Evolutionary conservation across 2,329 filamentous ascomycete species (phyloP).

Genomic region (Mycosphaerella arachidis): DNA sequence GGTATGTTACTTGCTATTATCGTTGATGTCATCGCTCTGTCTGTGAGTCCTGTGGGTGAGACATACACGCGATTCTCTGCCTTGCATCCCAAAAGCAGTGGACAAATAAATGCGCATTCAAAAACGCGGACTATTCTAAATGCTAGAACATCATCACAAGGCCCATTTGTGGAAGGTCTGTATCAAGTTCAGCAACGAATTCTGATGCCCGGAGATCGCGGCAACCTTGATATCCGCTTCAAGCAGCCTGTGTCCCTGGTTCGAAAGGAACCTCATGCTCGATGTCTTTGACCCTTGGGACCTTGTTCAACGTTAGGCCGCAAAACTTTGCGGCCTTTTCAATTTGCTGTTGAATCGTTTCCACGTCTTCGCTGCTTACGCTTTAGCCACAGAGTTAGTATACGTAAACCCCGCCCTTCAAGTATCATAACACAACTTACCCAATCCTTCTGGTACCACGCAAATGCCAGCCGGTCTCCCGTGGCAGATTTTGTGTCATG

Average conservation of each 20-base stretch:
- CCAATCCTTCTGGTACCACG: constrained; percentile 48
- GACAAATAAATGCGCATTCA: no score
- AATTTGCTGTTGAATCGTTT: constrained; percentile 39
- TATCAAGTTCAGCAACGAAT: no score
- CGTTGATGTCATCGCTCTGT: no score
- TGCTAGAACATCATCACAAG: no score
- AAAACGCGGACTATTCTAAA: no score
- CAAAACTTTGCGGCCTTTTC: constrained; percentile 38
- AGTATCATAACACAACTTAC: neutral
- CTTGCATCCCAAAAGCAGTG: no score
- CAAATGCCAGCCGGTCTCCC: constrained; percentile 55
- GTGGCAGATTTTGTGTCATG: constrained; percentile 54
- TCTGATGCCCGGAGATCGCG: no score
- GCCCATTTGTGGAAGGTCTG: no score
- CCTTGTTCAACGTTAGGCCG: constrained; percentile 31
- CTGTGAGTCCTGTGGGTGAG: no score
- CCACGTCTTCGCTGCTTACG: constrained; percentile 43
- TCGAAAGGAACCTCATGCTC: constrained; percentile 37
- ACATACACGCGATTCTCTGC: no score
- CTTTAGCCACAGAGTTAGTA: neutral
- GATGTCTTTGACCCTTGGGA: constrained; percentile 39
- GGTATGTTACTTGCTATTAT: no score
- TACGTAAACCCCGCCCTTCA: neutral
- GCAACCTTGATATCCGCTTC: neutral
- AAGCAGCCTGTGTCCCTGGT: neutral